A percentile compares a stretch with the other conserved stretches of the same genome.
Evolutionary conservation across 176 grass and related monocot species (phyloP).

Genomic region (Puccinellia tenuiflora): DNA sequence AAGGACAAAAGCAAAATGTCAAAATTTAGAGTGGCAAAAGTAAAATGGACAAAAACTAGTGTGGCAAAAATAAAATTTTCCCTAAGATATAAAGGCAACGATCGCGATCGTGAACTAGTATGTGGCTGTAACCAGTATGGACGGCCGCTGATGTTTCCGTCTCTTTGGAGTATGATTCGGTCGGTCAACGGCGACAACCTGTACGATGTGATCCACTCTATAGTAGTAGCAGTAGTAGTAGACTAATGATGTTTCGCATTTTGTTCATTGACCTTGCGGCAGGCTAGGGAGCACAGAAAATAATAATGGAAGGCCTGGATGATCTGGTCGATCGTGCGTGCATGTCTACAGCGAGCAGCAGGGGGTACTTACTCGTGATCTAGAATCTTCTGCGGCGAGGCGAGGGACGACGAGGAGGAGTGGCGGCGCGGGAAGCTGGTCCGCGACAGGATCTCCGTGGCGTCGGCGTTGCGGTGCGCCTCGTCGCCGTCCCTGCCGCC

Average conservation of each 20-base stretch:
- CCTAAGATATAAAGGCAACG: neutral
- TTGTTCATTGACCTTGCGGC: neutral
- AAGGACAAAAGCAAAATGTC: too few species aligned
- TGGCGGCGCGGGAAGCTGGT: constrained; percentile 43
- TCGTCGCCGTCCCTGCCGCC: constrained; percentile 56
- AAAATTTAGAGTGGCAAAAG: too few species aligned
- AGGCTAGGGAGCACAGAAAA: neutral
- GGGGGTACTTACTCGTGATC: constrained; percentile 54
- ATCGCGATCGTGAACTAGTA: neutral
- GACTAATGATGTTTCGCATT: neutral
- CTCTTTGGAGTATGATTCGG: neutral
- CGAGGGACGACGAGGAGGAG: constrained; percentile 8
- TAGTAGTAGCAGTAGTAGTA: neutral
- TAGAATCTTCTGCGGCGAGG: constrained; percentile 51
- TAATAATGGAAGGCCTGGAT: neutral
- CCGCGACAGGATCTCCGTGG: constrained; percentile 51
- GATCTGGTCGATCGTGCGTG: neutral
- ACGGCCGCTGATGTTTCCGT: neutral
- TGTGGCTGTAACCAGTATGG: neutral
- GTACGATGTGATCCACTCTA: neutral
- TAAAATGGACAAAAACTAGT: too few species aligned
- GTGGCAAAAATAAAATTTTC: too few species aligned
- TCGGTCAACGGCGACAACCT: neutral
- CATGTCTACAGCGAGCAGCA: neutral
- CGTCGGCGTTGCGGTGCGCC: constrained; percentile 64